These are phyloP conservation scores for Solanum hybrid DNA, from an alignment of 305 asterid species.

Conservation along the genomic window DNA sequence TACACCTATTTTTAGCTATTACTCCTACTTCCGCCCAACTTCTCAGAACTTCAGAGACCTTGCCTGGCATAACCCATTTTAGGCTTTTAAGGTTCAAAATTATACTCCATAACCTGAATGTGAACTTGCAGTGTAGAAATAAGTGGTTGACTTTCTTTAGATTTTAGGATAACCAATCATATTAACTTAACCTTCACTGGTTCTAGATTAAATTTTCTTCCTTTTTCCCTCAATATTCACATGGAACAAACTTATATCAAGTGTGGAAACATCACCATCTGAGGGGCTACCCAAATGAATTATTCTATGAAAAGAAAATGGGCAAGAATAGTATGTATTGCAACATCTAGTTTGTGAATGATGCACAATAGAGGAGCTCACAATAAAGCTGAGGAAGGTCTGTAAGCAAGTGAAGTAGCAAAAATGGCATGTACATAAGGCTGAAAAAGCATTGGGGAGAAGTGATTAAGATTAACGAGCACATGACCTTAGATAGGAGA, in stretches of 20 bases:
- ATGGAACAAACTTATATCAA: background rate
- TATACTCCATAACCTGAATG: background rate
- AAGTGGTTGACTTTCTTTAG: background rate
- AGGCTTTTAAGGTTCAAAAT: background rate
- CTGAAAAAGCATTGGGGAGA: background rate
- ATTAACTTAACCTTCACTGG: background rate
- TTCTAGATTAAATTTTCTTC: background rate
- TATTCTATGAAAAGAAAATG: background rate
- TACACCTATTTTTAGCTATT: background rate
- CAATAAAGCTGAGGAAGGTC: background rate
- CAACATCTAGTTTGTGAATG: slow-evolving; percentile 2
- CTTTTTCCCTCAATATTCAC: background rate
- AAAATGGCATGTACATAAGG: background rate
- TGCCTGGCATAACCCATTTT: background rate
- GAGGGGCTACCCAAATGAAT: background rate
- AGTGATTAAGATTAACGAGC: background rate
- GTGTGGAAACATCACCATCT: background rate
- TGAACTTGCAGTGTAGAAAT: background rate
- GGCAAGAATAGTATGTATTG: background rate
- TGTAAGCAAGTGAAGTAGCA: background rate
- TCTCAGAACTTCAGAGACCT: background rate
- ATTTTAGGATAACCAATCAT: background rate
- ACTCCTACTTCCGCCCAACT: background rate
- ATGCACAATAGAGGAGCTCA: background rate
- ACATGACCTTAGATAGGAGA: background rate